Base-by-base conservation (phyloP, 2,329 filamentous ascomycete species). In the Fusarium pininemorale region DNA sequence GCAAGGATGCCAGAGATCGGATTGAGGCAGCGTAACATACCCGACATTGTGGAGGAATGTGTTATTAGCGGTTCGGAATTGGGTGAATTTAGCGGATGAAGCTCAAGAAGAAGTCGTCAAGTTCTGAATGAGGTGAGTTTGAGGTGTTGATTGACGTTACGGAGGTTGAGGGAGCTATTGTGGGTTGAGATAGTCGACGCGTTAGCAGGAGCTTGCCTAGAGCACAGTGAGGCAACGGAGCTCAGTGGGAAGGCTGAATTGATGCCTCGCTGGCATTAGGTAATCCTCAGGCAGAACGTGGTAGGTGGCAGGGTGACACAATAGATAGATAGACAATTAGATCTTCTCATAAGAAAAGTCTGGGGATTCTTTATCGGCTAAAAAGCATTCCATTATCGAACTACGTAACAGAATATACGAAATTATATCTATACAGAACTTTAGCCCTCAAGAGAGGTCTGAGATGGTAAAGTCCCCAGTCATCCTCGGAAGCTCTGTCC, bases 131-230 rank as follows among this genome's bases (percentile, higher is more conserved):
- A 63, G 59, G 47, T 44, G 51, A 56, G 62, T 63, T 55, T 22
- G 44, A 54, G 55, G 53, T 41, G 50, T 60, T 63, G 57, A 51
- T 68, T 56, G 62, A 60, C 41, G 70, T 60, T 75, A 70, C 66
- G 73, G 74, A 70, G 65, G 66, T 71, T 48, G 63, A 70, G 61
- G 65, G 62, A 79, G 74, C 73, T 79, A 66, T 77, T 68, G 76
- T 69, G 72, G 72, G 58, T 73, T 74, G 61, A 77, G 70, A 77
- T 76, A 73, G 66, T 78, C 75, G 80, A 85, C 84, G 84, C 84
- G 84, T 85, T 83, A 83, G 84, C 83, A 81, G 80, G 76, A 85
- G 84, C 84, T 85, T 86, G 84, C 84, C 84, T 86, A 77, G 84
- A 85, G 80, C 78, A 77, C 73, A 59, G 71, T 72, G 72, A 79